Percentiles rank a stretch among this genome's conserved stretches.
Evolutionary conservation across 176 grass and related monocot genomes (phyloP).

Genomic region (Eleusine indica): DNA sequence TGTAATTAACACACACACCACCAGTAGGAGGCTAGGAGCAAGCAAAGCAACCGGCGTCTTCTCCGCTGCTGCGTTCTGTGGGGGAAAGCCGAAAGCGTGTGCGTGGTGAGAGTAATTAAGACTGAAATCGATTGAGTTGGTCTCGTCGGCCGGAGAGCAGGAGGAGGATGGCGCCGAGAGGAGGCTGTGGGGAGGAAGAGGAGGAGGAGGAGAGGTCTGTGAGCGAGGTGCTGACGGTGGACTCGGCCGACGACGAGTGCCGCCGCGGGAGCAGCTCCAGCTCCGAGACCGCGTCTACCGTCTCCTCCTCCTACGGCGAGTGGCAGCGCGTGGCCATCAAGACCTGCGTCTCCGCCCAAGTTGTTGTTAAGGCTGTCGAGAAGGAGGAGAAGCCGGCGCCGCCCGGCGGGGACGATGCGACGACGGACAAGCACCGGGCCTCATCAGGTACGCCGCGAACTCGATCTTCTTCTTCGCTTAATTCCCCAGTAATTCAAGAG

Average conservation of each 20-base stretch:
- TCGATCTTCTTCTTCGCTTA: neutral
- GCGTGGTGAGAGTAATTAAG: neutral
- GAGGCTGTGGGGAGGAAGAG: neutral
- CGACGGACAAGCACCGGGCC: constrained; percentile 1
- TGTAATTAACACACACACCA: neutral
- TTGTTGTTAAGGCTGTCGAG: neutral
- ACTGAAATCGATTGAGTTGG: neutral
- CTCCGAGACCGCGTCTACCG: constrained; percentile 41
- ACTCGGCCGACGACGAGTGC: constrained; percentile 50
- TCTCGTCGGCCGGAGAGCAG: neutral
- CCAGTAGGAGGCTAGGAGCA: too few relatives aligned
- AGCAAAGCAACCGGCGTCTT: neutral
- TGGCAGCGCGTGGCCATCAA: constrained; percentile 43
- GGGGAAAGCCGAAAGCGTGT: neutral
- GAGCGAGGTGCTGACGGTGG: constrained; percentile 50
- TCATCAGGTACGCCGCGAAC: constrained; percentile 38
- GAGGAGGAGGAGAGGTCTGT: constrained; percentile 34
- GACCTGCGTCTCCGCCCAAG: constrained; percentile 39
- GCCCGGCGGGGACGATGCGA: neutral
- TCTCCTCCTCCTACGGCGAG: constrained; percentile 36
- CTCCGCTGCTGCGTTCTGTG: neutral
- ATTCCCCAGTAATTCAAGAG: neutral
- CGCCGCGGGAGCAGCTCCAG: constrained; percentile 58
- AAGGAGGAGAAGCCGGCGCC: neutral
- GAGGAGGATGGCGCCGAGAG: constrained; percentile 1